A percentile compares a stretch with the other conserved stretches of the same genome.
phyloP scores from a whole-genome alignment of 2,329 filamentous ascomycete species.

The Taxawa tesnikishii region DNA sequence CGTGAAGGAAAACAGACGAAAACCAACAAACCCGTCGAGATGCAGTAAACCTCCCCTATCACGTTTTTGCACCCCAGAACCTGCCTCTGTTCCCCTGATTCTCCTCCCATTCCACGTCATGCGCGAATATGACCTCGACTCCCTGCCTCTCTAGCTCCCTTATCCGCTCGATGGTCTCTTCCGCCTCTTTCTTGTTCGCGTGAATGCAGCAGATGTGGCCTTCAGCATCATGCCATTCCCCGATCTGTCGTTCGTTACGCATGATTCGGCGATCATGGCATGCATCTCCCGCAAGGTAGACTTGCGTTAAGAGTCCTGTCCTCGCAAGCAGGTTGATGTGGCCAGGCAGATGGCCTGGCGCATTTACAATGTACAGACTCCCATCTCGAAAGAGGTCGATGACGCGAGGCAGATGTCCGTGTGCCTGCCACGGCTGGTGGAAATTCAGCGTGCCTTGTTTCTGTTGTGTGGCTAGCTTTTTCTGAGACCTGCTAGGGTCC shows the following conservation, averaged over 20 bases:
- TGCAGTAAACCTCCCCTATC: too few species aligned
- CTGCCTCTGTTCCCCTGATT: constrained; percentile 2
- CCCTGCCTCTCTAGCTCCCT: constrained; percentile 24
- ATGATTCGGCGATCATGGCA: constrained; percentile 42
- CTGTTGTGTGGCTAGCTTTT: constrained; percentile 9
- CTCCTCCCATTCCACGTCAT: constrained; percentile 37
- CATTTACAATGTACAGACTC: constrained; percentile 34
- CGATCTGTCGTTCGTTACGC: constrained; percentile 39
- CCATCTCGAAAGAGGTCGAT: constrained; percentile 38
- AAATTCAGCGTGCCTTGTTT: not conserved
- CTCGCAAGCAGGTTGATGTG: constrained; percentile 39
- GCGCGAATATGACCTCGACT: constrained; percentile 39
- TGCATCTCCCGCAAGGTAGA: constrained; percentile 41
- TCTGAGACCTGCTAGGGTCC: constrained; percentile 8
- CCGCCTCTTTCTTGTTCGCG: constrained; percentile 33
- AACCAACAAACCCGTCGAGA: too few species aligned
- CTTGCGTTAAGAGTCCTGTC: constrained; percentile 25
- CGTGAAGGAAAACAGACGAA: too few species aligned
- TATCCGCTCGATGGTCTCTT: constrained; percentile 29
- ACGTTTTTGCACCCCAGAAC: not conserved
- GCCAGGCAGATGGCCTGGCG: constrained; percentile 39
- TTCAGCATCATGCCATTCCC: constrained; percentile 33
- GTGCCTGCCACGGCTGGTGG: constrained; percentile 26
- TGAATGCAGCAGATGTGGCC: constrained; percentile 38
- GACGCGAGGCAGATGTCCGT: constrained; percentile 30